Evolutionary conservation across 495 filamentous ascomycete genomes (phyloP).

Genomic region (Penicillium ucsense): DNA sequence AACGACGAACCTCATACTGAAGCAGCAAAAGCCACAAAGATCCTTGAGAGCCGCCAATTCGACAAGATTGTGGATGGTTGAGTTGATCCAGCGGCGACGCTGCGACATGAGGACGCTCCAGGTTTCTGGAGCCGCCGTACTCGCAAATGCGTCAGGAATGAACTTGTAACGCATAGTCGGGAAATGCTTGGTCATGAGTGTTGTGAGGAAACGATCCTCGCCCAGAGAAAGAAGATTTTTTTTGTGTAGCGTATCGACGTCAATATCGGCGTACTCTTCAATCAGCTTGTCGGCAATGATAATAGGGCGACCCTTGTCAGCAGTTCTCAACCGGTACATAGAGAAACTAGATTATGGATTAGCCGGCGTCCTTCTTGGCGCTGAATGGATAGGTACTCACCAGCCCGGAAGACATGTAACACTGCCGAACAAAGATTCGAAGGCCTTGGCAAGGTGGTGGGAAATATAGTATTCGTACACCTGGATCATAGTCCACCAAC

Average conservation of each 20-base stretch:
- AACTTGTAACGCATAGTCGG: constrained; percentile 95
- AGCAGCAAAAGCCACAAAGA: constrained; percentile 97
- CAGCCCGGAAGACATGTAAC: constrained; percentile 98
- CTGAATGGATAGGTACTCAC: constrained; percentile 41
- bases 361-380: constrained; percentile 4
- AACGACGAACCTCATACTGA: constrained; percentile 97
- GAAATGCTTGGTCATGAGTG: constrained; percentile 96
- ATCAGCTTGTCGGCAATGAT: constrained; percentile 86
- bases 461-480: constrained; percentile 98
- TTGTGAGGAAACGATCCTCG: constrained; percentile 96
- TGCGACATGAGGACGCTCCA: constrained; percentile 92
- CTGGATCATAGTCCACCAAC: constrained; percentile 99
- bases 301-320: constrained; percentile 81
- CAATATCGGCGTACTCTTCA: constrained; percentile 74
- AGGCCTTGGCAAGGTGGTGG: constrained; percentile 87
- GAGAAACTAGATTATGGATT: constrained; percentile 63
- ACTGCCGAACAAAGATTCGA: constrained; percentile 89
- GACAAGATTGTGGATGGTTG: constrained; percentile 88
- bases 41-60: constrained; percentile 83
- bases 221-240: constrained; percentile 94
- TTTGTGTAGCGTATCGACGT: constrained; percentile 94
- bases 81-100: constrained; percentile 97
- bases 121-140: constrained; percentile 84
- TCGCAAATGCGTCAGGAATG: constrained; percentile 81
- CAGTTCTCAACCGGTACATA: constrained; percentile 95